phyloP scores from a whole-genome alignment of 768 basidiomycete species.

The Termitomyces sp. region DNA sequence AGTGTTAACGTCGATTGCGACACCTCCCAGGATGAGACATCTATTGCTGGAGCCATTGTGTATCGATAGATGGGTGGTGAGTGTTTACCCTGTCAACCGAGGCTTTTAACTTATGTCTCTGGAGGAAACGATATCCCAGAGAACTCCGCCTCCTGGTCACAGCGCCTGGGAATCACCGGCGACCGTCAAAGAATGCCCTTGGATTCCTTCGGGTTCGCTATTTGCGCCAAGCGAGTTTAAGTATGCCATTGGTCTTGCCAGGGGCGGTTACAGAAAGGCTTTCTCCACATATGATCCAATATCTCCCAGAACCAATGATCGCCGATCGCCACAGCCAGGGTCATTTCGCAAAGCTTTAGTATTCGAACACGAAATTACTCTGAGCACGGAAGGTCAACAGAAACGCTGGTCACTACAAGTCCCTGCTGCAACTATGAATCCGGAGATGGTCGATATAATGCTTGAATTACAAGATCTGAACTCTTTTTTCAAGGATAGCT shows the following conservation, averaged over 20 bases:
- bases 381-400: conserved; percentile 22
- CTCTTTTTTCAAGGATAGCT: conserved; percentile 32
- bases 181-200: conserved; percentile 1
- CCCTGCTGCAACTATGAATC: conserved; percentile 30
- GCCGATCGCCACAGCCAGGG: conserved; percentile 5
- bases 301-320: background rate
- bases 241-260: conserved; percentile 4
- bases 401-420: conserved; percentile 31
- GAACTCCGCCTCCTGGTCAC: conserved; percentile 9
- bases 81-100: background rate
- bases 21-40: conserved; percentile 10
- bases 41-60: conserved; percentile 10
- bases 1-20: conserved; percentile 10
- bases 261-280: background rate
- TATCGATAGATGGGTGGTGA: conserved; percentile 15
- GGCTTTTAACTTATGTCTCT: background rate
- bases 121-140: conserved; percentile 7
- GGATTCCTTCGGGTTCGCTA: conserved; percentile 15
- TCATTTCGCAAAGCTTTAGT: conserved; percentile 26
- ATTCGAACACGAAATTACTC: conserved; percentile 32
- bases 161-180: conserved; percentile 10
- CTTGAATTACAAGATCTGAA: conserved; percentile 35
- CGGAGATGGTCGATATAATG: conserved; percentile 38
- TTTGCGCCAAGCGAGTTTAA: conserved; percentile 11
- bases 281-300: conserved; percentile 1